phyloP scores from a whole-genome alignment of 345 rosid species.

The Linum trigynum region DNA sequence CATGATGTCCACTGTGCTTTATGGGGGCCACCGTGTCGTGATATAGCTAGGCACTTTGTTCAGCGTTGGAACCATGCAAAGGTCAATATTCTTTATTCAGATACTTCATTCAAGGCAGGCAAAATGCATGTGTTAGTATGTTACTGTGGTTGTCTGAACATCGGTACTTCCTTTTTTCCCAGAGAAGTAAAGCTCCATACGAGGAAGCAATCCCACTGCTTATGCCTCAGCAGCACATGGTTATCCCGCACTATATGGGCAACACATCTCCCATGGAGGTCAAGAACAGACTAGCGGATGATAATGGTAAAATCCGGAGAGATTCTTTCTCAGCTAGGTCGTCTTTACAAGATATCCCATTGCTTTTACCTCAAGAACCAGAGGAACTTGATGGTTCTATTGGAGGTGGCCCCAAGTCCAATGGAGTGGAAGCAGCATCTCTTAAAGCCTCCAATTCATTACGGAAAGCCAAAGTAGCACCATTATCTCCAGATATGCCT shows the following conservation, averaged over 20 bases:
- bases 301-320: conserved; percentile 34
- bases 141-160: not conserved
- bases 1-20: conserved; percentile 99
- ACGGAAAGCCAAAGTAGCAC: conserved; percentile 50
- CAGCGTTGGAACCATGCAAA: conserved; percentile 99
- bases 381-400: conserved; percentile 39
- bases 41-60: conserved; percentile 92
- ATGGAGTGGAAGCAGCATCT: conserved; percentile 27
- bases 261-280: conserved; percentile 39
- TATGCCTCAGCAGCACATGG: conserved; percentile 99
- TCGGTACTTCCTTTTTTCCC: conserved; percentile 9
- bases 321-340: conserved; percentile 70
- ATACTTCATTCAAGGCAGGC: not conserved
- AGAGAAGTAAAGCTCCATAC: conserved; percentile 93
- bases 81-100: conserved; percentile 32
- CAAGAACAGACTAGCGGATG: conserved; percentile 39
- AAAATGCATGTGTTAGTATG: not conserved
- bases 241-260: conserved; percentile 93
- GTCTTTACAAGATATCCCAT: conserved; percentile 81
- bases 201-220: conserved; percentile 94
- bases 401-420: conserved; percentile 29
- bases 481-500: conserved; percentile 47
- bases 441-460: conserved; percentile 45
- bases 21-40: conserved; percentile 98
- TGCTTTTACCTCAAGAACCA: conserved; percentile 83